Evolutionary conservation across 495 filamentous ascomycete genomes (phyloP).

Genomic region (Neurospora sp.): DNA sequence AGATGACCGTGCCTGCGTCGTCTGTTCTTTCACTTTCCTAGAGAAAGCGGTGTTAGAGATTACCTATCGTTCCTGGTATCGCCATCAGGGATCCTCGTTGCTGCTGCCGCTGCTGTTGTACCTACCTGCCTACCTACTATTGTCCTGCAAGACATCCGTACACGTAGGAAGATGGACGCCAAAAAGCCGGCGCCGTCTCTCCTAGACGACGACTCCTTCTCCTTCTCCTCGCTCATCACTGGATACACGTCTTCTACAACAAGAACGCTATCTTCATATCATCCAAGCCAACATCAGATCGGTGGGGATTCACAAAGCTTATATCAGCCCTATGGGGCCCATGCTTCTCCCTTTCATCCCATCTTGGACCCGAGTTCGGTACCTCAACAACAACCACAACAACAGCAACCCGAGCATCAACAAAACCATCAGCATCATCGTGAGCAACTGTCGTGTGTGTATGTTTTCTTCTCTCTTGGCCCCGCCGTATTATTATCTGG

Average conservation of each 20-base stretch:
- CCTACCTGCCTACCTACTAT: neutral
- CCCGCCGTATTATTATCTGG: neutral
- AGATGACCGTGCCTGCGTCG: constrained; percentile 6
- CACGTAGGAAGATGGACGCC: constrained; percentile 15
- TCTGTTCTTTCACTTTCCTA: constrained; percentile 5
- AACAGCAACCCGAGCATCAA: constrained; percentile 1
- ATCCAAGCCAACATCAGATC: neutral
- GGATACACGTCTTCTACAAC: constrained; percentile 1
- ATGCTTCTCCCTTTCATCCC: constrained; percentile 3
- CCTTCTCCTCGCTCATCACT: neutral
- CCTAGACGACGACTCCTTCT: constrained; percentile 20
- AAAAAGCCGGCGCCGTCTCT: constrained; percentile 22
- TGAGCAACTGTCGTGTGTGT: constrained; percentile 22
- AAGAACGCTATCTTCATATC: neutral
- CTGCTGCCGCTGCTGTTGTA: neutral
- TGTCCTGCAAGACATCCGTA: neutral
- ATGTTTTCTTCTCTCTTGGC: constrained; percentile 7
- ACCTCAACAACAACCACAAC: neutral
- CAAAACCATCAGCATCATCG: neutral
- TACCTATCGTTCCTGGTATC: neutral
- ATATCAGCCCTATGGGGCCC: neutral
- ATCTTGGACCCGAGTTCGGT: neutral
- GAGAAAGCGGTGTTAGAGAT: neutral
- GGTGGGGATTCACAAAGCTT: neutral
- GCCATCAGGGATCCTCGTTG: neutral